Base-by-base conservation (phyloP, 257 asterid genomes). In the Galeopsis tetrahit region DNA sequence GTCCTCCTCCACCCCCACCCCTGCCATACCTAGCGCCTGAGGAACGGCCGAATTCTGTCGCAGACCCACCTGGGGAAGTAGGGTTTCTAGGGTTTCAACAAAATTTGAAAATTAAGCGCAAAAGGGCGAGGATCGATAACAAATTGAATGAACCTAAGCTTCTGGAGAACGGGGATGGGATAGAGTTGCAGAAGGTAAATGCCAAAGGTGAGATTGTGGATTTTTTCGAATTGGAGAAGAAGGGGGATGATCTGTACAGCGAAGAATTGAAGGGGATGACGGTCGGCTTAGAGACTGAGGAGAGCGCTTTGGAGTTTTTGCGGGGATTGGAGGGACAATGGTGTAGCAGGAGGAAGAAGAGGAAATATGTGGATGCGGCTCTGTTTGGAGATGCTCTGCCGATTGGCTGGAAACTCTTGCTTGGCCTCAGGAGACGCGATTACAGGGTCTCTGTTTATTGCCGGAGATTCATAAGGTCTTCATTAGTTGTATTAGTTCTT, bases 341-440 rank as follows among this genome's bases (percentile, higher is more conserved):
- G 98, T 81, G 96, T 78, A 94, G 98, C 81, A 86, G 87, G 82
- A 89, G 98, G 90, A 86, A 78, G 90, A 89, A 74, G 88, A 94
- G 97, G 88, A 94, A 88, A 82, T 91, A 82, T 76, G 96, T 91
- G 17, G 93, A 94, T 67, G 96, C 98, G 1, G 76, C 76, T 31
- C 49, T 66, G 55, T 81, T 91, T 31, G 93, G 90, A 39, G 89
- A 83, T 63, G 79, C 82, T 13, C 78, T 94, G 79, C 98, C 97
- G 0, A 43, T 87, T 69, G 92, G 89, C 63, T 94, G 98, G 98
- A 89, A 89, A 82, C 86, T 94, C 59, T 81, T 91, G 85, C 89
- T 94, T 75, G 96, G 90, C 69, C 84, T 91, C n/a, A 82, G 85
- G 84, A 86, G 96, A 81, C 86, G 93, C 1, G 96, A 82, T 31